Conservation (phyloP, 2,329 filamentous ascomycete genomes). For the Thielaviopsis musarum region DNA sequence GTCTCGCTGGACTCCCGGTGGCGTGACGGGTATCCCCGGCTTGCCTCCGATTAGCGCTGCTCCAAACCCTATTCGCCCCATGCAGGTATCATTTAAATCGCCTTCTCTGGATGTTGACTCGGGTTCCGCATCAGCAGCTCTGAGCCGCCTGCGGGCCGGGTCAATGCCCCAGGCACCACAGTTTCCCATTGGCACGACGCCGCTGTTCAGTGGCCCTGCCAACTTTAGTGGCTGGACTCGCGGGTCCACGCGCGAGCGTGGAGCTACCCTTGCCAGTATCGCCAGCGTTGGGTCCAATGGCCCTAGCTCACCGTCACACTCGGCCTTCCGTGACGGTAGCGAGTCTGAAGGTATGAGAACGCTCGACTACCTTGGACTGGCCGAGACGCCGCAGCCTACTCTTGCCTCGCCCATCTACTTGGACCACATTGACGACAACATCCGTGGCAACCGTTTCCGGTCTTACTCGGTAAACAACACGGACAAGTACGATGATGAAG, state of each 20-base stretch:
- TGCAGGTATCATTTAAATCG: constrained; percentile 51
- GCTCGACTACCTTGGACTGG: constrained; percentile 85
- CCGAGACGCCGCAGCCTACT: constrained; percentile 78
- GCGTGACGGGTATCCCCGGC: constrained; percentile 37
- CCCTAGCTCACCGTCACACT: constrained; percentile 72
- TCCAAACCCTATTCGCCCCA: constrained; percentile 4
- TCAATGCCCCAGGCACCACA: constrained; percentile 84
- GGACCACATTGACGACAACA: constrained; percentile 58
- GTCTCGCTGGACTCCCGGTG: constrained; percentile 73
- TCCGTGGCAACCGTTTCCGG: constrained; percentile 72
- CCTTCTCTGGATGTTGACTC: constrained; percentile 45
- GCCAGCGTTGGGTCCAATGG: constrained; percentile 84
- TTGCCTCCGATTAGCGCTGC: constrained; percentile 6
- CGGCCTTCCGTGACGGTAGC: constrained; percentile 67
- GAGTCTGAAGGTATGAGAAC: constrained; percentile 84
- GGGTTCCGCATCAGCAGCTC: constrained; percentile 36
- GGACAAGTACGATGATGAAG: constrained; percentile 85
- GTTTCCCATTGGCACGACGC: constrained; percentile 33
- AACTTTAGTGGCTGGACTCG: constrained; percentile 73
- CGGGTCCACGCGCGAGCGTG: constrained; percentile 53
- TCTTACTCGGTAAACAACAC: constrained; percentile 98
- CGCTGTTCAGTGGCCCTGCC: constrained; percentile 64
- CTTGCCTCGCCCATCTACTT: constrained; percentile 54
- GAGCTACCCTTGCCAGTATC: constrained; percentile 65
- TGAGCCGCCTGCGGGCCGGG: constrained; percentile 69